Conservation (phyloP, 805 yeast species). For the Candida wancherniae region DNA sequence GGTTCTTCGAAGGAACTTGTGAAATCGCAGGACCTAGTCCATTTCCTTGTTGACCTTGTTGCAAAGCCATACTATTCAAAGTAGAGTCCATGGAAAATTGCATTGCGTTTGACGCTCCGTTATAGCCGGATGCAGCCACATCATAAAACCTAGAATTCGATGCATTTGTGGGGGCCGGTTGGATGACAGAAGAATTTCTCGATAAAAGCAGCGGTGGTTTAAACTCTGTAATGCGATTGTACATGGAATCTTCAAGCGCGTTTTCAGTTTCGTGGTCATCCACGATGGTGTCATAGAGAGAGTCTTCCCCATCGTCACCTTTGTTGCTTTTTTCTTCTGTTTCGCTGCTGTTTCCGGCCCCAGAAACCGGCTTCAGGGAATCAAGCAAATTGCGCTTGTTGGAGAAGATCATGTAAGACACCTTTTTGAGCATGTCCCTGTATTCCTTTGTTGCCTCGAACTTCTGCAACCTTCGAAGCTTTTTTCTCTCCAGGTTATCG, state of each 20-base stretch:
- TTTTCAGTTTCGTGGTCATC: constrained; percentile 6
- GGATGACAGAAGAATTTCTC: constrained; percentile 38
- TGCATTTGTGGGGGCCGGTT: constrained; percentile 20
- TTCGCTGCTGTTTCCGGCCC: constrained; percentile 15
- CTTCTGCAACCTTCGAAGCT: constrained; percentile 35
- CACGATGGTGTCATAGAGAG: constrained; percentile 12
- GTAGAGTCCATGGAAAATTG: constrained; percentile 39
- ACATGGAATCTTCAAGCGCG: constrained; percentile 7
- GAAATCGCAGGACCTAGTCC: constrained; percentile 60
- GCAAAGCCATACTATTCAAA: constrained; percentile 28
- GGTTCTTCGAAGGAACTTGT: constrained; percentile 49
- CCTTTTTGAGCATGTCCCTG: constrained; percentile 34
- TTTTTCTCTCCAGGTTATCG: constrained; percentile 37
- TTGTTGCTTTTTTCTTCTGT: constrained; percentile 5
- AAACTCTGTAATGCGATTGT: constrained; percentile 15
- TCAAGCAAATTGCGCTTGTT: constrained; percentile 7
- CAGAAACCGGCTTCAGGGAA: constrained; percentile 4
- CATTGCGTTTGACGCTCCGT: constrained; percentile 42
- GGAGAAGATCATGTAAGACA: constrained; percentile 29
- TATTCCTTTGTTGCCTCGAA: constrained; percentile 40
- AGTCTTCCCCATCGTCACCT: constrained; percentile 8
- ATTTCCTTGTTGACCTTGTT: constrained; percentile 30
- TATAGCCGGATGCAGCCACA: constrained; percentile 42
- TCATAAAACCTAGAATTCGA: constrained; percentile 38
- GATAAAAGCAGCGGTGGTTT: constrained; percentile 29